Base-by-base conservation (phyloP, 2,329 filamentous ascomycete genomes). In the Penicillium capsulatum region DNA sequence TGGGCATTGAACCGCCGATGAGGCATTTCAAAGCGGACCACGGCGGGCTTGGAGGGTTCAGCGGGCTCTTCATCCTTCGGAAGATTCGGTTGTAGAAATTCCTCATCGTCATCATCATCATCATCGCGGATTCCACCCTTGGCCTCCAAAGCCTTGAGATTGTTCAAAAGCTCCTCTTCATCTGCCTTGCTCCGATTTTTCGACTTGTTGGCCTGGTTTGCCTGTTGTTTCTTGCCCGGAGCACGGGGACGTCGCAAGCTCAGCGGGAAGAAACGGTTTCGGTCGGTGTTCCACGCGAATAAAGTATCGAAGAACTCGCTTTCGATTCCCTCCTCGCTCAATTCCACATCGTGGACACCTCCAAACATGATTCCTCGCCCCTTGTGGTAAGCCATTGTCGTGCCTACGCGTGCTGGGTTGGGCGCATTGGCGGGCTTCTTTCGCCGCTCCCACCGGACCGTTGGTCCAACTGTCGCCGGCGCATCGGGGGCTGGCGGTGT, bases 241-340 rank as follows among this genome's bases (percentile, higher is more conserved):
- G 75, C 71, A 17, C 88, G 81, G 2, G 87, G 79, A 53, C 88
- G 86, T 36, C 90, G 77, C 31, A 97, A 71, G 7, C 73, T 71
- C 31, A 97, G 73, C 2, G 85, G 86, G 71, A 97, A 96, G 70
- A 95, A 97, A 7, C 92, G 77, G 61, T 98, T 98, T 43, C 91
- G 80, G 57, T 97, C 92, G 47, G 95, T 81, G 59, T 94, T 96
- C 87, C 90, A 97, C 4, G 90, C 86, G 57, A 86, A 94, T 16
- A 97, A 68, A 40, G 83, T 79, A 55, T 96, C 91, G 71, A 97
- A 98, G 67, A 98, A 98, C 63, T 96, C 90, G 59, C 87, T 94
- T 38, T 98, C 91, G 51, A 98, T 94, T 3, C 86, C 89, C 63
- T 98, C 92, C 61, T 95, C 90, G 49, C 80, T 91, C 60, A 90